Evolutionary conservation across 2,329 filamentous ascomycete species (phyloP), one percentile per base, ranked within the genome.

Genomic region (Penicillium sp.): DNA sequence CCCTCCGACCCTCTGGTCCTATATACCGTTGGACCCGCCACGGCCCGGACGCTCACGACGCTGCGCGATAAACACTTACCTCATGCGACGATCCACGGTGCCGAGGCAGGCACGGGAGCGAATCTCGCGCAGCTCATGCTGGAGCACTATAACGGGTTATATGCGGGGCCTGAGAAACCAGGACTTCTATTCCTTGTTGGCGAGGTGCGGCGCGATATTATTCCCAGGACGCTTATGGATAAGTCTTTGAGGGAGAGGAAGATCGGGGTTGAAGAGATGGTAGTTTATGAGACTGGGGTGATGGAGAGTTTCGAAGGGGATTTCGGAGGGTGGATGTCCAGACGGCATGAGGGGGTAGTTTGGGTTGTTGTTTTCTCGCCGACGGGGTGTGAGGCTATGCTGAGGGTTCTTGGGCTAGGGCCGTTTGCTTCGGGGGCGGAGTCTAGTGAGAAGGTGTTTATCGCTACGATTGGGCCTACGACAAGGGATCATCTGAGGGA

Each of bases 391-490:
- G 80, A 81, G 64, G 81, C 81, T 14, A 84, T 87, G 82, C 70
- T 87, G 10, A 75, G 77, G 55, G 77, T 78, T 48, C 66, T 87
- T 48, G 74, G 70, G 3, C 72, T 81, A 53, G 64, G 82, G 40
- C 42, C 45, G 24, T 52, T 45, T 54, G 41, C 50, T 29, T 43
- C 41, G 16, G 22, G 32, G 1, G 6, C 16, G 39, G 22, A 34
- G 3, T 4, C 29, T 39, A 34, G 48, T 21, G 42, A 45, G 14
- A 29, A 44, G 45, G 53, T 86, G 1, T 85, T 83, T 58, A 79
- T 97, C 56, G 90, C 88, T 13, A 95, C 92, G 0, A 99, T 99
- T 72, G 94, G 94, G 0, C 93, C 94, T 11, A 99, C 94, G 16
- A 99, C 94, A 10, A 82, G 87, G 58, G 86, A 92, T 62, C 86